A percentile compares a stretch with the other conserved stretches of the same genome.
Evolutionary conservation across 1,139 yeast genomes (phyloP).

Genomic region (Arxiozyma slooffiae): DNA sequence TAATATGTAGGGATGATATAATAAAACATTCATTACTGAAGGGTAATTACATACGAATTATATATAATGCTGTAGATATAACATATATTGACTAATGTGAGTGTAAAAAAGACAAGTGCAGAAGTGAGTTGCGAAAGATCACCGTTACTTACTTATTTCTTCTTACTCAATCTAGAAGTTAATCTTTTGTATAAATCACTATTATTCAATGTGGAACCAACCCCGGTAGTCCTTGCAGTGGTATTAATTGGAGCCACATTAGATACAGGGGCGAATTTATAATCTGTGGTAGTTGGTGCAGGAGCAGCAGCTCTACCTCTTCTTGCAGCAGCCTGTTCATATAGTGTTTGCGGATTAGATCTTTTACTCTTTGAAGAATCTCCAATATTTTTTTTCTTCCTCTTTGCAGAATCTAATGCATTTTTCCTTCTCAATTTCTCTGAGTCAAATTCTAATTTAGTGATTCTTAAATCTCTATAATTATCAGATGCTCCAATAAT

Average conservation of each 20-base stretch:
- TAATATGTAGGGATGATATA: too few species aligned
- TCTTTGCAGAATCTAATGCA: constrained; percentile 27
- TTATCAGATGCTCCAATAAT: constrained; percentile 93
- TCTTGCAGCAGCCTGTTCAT: constrained; percentile 87
- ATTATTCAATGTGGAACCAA: constrained; percentile 42
- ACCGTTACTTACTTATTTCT: constrained; percentile 11
- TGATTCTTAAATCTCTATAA: constrained; percentile 77
- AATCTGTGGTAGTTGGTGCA: constrained; percentile 76
- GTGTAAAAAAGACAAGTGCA: too few species aligned
- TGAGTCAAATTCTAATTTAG: constrained; percentile 62
- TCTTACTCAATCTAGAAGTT: constrained; percentile 30
- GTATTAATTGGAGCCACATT: constrained; percentile 35
- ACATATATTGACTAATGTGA: too few species aligned
- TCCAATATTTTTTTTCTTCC: constrained; percentile 14
- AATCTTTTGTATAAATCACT: constrained; percentile 76
- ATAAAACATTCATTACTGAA: neutral
- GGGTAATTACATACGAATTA: too few species aligned
- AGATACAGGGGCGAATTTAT: constrained; percentile 82
- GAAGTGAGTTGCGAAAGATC: too few species aligned
- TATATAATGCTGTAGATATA: neutral
- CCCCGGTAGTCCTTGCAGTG: constrained; percentile 36
- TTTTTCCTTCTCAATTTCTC: constrained; percentile 41
- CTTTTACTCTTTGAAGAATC: constrained; percentile 6
- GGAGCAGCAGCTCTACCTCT: constrained; percentile 94
- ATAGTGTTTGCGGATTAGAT: constrained; percentile 35